These are phyloP conservation scores for Sonneratia caseolaris DNA, from an alignment of 345 rosid species.

Conservation along the genomic window DNA sequence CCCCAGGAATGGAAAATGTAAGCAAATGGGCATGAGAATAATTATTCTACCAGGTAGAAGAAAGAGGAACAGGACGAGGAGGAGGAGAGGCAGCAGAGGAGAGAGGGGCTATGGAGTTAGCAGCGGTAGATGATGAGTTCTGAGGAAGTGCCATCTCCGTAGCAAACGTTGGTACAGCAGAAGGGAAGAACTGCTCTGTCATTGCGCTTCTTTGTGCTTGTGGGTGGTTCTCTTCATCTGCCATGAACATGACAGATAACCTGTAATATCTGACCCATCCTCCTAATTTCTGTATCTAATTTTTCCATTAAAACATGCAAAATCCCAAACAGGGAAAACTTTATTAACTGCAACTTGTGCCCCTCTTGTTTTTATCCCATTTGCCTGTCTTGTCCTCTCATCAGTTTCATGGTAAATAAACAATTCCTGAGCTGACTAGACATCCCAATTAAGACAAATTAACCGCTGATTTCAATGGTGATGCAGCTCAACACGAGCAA, in stretches of 20 bases:
- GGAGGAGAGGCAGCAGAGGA: conserved; percentile 9
- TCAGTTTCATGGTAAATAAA: not conserved
- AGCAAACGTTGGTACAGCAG: conserved; percentile 2
- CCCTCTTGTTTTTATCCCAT: not conserved
- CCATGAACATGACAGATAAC: no score
- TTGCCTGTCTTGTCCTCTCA: not conserved
- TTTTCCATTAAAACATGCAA: not conserved
- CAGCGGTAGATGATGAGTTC: conserved; percentile 59
- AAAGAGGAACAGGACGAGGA: conserved; percentile 1
- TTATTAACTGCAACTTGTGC: no score
- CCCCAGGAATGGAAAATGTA: conserved; percentile 11
- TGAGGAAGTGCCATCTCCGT: conserved; percentile 1
- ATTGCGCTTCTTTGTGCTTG: not conserved
- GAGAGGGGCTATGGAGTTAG: conserved; percentile 60
- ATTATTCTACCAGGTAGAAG: conserved; percentile 5
- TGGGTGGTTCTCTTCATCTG: no score
- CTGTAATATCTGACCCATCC: no score
- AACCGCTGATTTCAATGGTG: not conserved
- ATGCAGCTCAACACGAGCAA: not conserved
- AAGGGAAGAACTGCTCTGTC: not conserved
- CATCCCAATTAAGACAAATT: not conserved
- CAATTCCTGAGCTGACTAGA: not conserved
- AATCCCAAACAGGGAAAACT: not conserved
- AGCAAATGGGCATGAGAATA: conserved; percentile 13
- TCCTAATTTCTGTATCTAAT: no score